Percentiles rank a stretch among this genome's conserved stretches.
phyloP scores from a whole-genome alignment of 176 grass and related monocot genomes.

The Musa itinerans region DNA sequence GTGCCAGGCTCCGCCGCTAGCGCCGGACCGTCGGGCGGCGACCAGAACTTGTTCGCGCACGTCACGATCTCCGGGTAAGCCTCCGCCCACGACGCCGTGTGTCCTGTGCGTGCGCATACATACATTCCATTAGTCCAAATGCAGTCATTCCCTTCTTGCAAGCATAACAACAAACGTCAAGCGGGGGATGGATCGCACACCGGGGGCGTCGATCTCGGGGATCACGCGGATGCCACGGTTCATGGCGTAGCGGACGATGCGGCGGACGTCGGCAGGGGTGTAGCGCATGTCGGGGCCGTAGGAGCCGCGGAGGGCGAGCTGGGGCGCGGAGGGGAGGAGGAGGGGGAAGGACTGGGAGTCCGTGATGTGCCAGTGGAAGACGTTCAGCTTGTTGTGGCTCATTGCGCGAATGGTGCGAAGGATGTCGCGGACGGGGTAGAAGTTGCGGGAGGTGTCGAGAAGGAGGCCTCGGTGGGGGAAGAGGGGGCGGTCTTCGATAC shows the following conservation, averaged over 20 bases:
- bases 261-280: slow-evolving; percentile 50
- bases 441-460: slow-evolving; percentile 74
- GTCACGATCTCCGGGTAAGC: slow-evolving; percentile 93
- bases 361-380: slow-evolving; percentile 88
- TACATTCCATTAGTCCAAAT: not conserved
- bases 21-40: slow-evolving; percentile 34
- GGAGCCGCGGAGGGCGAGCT: slow-evolving; percentile 50
- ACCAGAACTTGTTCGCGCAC: slow-evolving; percentile 82
- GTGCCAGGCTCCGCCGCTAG: slow-evolving; percentile 78
- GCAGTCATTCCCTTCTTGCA: not conserved
- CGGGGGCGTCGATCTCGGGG: slow-evolving; percentile 90
- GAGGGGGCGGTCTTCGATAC: slow-evolving; percentile 56
- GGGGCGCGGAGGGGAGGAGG: slow-evolving; percentile 61
- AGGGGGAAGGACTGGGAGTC: slow-evolving; percentile 88
- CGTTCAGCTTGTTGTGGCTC: slow-evolving; percentile 89
- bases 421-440: slow-evolving; percentile 60
- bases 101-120: slow-evolving; percentile 31
- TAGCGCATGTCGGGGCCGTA: slow-evolving; percentile 65
- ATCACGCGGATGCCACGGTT: slow-evolving; percentile 64
- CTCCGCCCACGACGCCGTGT: slow-evolving; percentile 68
- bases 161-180: not conserved
- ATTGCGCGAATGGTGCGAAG: slow-evolving; percentile 70
- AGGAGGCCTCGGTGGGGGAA: slow-evolving; percentile 68
- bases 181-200: slow-evolving; percentile 18
- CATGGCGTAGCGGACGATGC: slow-evolving; percentile 48